A percentile compares a stretch with the other conserved stretches of the same genome.
phyloP scores from a whole-genome alignment of 306 rosid species.

The Cotoneaster glaucophyllus region DNA sequence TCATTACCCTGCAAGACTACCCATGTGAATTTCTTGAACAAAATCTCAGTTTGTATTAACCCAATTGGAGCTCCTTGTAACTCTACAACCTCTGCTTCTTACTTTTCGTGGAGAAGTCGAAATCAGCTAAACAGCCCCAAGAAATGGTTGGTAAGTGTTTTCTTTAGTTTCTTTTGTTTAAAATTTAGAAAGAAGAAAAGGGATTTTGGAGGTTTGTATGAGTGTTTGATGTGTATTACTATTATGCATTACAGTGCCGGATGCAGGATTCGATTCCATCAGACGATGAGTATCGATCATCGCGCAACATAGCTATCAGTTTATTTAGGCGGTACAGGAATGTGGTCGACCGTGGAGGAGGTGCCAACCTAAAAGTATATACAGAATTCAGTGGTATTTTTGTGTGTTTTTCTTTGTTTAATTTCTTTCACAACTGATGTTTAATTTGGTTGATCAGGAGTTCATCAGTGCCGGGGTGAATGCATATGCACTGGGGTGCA shows the following conservation, averaged over 20 bases:
- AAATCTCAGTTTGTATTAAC: conserved; percentile 20
- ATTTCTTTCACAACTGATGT: conserved; percentile 5
- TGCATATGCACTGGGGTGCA: conserved; percentile 97
- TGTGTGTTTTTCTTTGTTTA: not conserved
- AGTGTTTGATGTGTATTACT: conserved; percentile 13
- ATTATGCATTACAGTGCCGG: conserved; percentile 45
- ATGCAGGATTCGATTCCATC: conserved; percentile 56
- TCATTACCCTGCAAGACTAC: conserved; percentile 37
- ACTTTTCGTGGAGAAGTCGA: conserved; percentile 42
- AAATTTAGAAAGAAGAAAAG: not conserved
- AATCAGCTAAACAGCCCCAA: conserved; percentile 53
- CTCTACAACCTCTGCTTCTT: conserved; percentile 27
- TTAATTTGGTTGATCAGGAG: conserved; percentile 48
- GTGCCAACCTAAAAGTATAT: conserved; percentile 80
- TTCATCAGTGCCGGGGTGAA: conserved; percentile 94
- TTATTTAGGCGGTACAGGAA: conserved; percentile 74
- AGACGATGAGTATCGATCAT: conserved; percentile 83
- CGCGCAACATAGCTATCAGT: conserved; percentile 94
- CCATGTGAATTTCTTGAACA: conserved; percentile 39
- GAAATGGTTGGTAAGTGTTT: conserved; percentile 66
- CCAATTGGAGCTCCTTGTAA: conserved; percentile 28
- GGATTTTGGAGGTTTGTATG: not conserved
- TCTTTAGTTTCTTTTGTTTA: not conserved
- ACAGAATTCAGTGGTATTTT: conserved; percentile 11
- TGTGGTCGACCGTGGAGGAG: conserved; percentile 84